Base-by-base conservation (phyloP, 129 eudicot genomes). In the Gnaphalium uliginosum region DNA sequence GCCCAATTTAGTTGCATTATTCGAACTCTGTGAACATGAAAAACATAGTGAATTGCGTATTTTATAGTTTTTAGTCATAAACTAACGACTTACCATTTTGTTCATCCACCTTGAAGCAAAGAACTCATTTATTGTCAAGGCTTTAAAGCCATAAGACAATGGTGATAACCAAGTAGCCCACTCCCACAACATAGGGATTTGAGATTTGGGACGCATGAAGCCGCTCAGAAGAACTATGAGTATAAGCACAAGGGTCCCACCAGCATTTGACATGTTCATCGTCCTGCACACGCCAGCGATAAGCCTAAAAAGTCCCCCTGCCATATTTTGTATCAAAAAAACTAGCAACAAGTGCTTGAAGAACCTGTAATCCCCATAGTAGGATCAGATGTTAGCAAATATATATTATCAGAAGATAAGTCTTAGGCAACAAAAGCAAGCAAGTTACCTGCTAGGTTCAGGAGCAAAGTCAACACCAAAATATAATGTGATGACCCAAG, bases 401-500 rank as follows among this genome's bases (percentile, higher is more conserved):
- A 35, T 25, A 29, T 53, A 35, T 25, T 60, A 24, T 50, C 23
- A 23, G 14, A 26, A 68, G 7, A 54, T 11, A 19, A 14, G 15
- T 6, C 25, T 15, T 68, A 29, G 43, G 24, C 19, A 22, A 4
- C 50, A 75, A 41, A 10, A 43, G 4, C 48, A 74, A 43, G 60
- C 56, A 86, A 83, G 69, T 56, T 79, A 92, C 98, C 96, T 89
- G 85, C 86, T 83, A 54, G 92, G 84, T 78, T 92, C 93, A 6
- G 98, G 98, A 50, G 96, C 93, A 54, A 87, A 83, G n/a, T 89
- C 98, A 43, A 82, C 86, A 48, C 96, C 83, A 51, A 82, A 92
- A 69, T 92, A 92, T 13, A 89, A 48, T 21, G 85, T 66, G 37
- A 53, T 79, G 71, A 79, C 68, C 93, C 91, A 92, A 64, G 74